These are phyloP conservation scores for Starmerella vaccinii DNA, from an alignment of 805 yeast genomes.

Conservation along the genomic window DNA sequence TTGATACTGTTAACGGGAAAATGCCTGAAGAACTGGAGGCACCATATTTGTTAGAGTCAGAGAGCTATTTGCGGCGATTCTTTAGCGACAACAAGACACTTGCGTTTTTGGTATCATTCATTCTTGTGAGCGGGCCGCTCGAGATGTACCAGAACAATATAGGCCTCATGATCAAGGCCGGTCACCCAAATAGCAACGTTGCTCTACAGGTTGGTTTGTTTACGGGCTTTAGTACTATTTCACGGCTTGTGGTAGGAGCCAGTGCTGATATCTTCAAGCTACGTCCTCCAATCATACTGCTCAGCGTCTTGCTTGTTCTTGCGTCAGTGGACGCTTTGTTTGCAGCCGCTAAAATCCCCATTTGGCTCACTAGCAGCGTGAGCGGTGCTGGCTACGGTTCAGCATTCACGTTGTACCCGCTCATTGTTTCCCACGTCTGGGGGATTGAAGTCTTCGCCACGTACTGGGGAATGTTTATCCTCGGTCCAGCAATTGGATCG, in stretches of 20 bases:
- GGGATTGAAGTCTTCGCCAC: slow-evolving; percentile 84
- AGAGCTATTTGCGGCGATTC: slow-evolving; percentile 25
- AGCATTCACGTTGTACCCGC: slow-evolving; percentile 75
- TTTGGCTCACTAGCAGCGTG: slow-evolving; percentile 35
- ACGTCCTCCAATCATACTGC: slow-evolving; percentile 27
- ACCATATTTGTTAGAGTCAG: not conserved
- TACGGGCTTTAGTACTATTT: slow-evolving; percentile 57
- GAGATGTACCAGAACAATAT: slow-evolving; percentile 78
- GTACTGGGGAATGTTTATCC: slow-evolving; percentile 81
- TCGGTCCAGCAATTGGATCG: slow-evolving; percentile 81
- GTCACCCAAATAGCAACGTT: slow-evolving; percentile 20
- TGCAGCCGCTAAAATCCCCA: slow-evolving; percentile 31
- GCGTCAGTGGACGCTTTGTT: slow-evolving; percentile 19
- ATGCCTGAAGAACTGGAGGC: not conserved
- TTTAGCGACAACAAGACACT: slow-evolving; percentile 34
- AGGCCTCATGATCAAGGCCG: slow-evolving; percentile 53
- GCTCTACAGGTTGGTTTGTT: slow-evolving; percentile 43
- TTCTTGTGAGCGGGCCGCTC: slow-evolving; percentile 68
- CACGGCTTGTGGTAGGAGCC: slow-evolving; percentile 59
- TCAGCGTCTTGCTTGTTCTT: slow-evolving; percentile 32
- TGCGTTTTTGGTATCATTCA: slow-evolving; percentile 50
- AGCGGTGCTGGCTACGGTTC: slow-evolving; percentile 75
- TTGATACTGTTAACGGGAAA: slow-evolving; percentile 11
- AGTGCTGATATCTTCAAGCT: slow-evolving; percentile 49
- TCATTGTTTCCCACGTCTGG: slow-evolving; percentile 73